phyloP scores from a whole-genome alignment of 2,329 filamentous ascomycete genomes.

The Allantophomopsis cytisporea region DNA sequence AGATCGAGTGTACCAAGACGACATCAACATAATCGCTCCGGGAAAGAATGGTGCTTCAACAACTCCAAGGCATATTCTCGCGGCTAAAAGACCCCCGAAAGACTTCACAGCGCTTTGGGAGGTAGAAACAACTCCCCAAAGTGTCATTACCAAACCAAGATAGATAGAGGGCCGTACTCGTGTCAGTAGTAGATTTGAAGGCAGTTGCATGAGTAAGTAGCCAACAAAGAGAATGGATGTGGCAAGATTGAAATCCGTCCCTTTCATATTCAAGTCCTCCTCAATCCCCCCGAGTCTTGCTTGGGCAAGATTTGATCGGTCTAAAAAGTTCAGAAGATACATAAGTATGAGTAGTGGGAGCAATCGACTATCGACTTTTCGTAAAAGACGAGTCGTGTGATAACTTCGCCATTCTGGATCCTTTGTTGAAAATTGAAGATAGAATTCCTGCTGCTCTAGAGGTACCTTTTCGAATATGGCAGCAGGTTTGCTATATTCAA shows the following conservation, averaged over 20 bases:
- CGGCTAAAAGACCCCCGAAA: slow-evolving; percentile 10
- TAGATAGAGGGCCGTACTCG: slow-evolving; percentile 21
- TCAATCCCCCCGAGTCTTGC: slow-evolving; percentile 39
- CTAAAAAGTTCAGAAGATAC: slow-evolving; percentile 41
- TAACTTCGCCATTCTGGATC: slow-evolving; percentile 16
- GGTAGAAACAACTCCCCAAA: slow-evolving; percentile 24
- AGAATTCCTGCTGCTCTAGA: background rate
- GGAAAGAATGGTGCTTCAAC: slow-evolving; percentile 30
- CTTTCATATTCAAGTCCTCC: slow-evolving; percentile 34
- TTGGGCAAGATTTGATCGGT: slow-evolving; percentile 36
- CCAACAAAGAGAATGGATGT: slow-evolving; percentile 42
- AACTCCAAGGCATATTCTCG: slow-evolving; percentile 17
- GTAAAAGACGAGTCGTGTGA: slow-evolving; percentile 20
- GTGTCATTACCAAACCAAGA: slow-evolving; percentile 9
- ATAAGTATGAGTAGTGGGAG: slow-evolving; percentile 39
- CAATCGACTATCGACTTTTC: slow-evolving; percentile 36
- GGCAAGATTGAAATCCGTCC: slow-evolving; percentile 41
- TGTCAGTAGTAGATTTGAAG: slow-evolving; percentile 34
- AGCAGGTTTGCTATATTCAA: too few relatives aligned
- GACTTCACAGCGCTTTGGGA: slow-evolving; percentile 27
- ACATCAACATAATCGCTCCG: slow-evolving; percentile 29
- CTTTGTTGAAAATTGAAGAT: slow-evolving; percentile 15
- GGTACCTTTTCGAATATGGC: background rate
- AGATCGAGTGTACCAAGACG: slow-evolving; percentile 25
- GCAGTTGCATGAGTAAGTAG: slow-evolving; percentile 34